These are phyloP conservation scores for Sistotremastrum niveocremeum DNA, from an alignment of 768 basidiomycete genomes.

Conservation along the genomic window DNA sequence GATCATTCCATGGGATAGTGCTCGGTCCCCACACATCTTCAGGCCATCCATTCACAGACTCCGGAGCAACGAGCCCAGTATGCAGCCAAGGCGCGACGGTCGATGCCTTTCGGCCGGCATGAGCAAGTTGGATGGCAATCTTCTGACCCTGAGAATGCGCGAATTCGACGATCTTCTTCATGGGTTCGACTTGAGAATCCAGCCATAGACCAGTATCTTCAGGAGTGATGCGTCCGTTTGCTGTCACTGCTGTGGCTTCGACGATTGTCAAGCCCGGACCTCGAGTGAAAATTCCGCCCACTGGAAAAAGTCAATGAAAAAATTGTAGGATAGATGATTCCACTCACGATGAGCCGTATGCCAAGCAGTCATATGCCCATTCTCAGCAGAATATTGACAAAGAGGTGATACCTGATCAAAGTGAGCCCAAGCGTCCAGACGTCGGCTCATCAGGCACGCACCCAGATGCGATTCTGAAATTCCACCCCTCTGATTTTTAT, in stretches of 20 bases:
- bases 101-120: constrained; percentile 64
- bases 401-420: constrained; percentile 33
- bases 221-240: constrained; percentile 53
- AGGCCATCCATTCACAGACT: constrained; percentile 31
- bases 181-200: constrained; percentile 36
- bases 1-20: constrained; percentile 26
- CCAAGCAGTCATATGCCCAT: constrained; percentile 42
- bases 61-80: constrained; percentile 20
- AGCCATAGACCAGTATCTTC: constrained; percentile 52
- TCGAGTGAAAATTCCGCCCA: constrained; percentile 39
- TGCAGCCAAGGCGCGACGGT: constrained; percentile 49
- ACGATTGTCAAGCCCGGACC: constrained; percentile 44
- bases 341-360: constrained; percentile 34
- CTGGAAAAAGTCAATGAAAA: constrained; percentile 16
- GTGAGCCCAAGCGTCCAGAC: constrained; percentile 14
- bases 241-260: constrained; percentile 54
- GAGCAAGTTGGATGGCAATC: constrained; percentile 65
- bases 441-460: constrained; percentile 27
- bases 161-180: constrained; percentile 47
- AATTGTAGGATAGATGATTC: background rate
- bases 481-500: constrained; percentile 26
- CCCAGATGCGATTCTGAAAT: constrained; percentile 25
- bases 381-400: constrained; percentile 45
- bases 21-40: constrained; percentile 47
- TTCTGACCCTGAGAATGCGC: constrained; percentile 57